These are phyloP conservation scores for Ceratocystis alfenasii DNA, from an alignment of 2,329 filamentous ascomycete species.

Conservation along the genomic window DNA sequence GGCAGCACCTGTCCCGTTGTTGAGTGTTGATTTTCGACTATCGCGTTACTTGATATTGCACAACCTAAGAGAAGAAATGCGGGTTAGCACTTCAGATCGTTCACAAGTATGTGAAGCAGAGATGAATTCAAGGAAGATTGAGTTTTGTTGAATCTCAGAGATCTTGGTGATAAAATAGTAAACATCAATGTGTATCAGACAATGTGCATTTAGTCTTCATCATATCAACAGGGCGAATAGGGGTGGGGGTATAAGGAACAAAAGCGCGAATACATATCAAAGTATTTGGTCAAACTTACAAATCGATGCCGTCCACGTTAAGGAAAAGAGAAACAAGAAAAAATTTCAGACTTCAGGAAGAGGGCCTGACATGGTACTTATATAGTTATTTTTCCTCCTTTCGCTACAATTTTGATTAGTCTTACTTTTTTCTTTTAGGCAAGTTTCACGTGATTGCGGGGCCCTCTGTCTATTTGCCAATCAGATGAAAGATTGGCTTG, in stretches of 20 bases:
- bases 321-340: conserved; percentile 17
- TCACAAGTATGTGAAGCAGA: neutral
- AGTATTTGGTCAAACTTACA: conserved; percentile 29
- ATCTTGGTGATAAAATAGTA: conserved; percentile 56
- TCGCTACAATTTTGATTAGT: neutral
- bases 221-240: conserved; percentile 31
- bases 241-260: neutral
- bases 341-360: neutral
- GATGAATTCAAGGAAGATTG: neutral
- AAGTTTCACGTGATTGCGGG: conserved; percentile 10
- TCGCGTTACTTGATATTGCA: neutral
- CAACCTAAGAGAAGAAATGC: neutral
- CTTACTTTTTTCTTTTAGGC: neutral
- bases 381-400: conserved; percentile 16
- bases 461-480: neutral
- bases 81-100: neutral
- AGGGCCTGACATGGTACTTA: neutral
- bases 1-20: neutral
- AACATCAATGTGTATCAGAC: conserved; percentile 46
- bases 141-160: conserved; percentile 42
- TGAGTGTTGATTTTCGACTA: neutral
- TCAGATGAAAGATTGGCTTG: neutral
- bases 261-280: neutral
- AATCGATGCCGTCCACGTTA: conserved; percentile 20
- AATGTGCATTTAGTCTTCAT: conserved; percentile 45